A percentile compares a stretch with the other conserved stretches of the same genome.
Evolutionary conservation across 768 basidiomycete species (phyloP).

Genomic region (Leucosporidium creatinivorum): DNA sequence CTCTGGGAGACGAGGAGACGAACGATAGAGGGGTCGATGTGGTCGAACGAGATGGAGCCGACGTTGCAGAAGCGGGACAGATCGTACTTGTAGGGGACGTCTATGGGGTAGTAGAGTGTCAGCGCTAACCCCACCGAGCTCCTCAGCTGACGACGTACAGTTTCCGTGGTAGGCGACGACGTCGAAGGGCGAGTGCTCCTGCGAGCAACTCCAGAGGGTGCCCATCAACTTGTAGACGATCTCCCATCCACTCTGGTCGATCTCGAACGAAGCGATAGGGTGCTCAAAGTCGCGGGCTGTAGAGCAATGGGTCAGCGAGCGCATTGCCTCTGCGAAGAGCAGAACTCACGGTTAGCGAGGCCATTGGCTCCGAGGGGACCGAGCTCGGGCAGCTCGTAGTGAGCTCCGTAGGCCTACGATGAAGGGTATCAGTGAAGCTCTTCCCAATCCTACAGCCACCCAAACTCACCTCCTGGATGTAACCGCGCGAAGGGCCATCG

Average conservation of each 20-base stretch:
- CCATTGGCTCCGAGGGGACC: conserved; percentile 61
- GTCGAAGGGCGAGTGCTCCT: conserved; percentile 53
- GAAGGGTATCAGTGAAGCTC: conserved; percentile 45
- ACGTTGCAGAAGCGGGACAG: conserved; percentile 43
- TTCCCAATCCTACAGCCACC: too few relatives aligned
- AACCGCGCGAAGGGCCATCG: conserved; percentile 53
- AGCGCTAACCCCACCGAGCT: background rate
- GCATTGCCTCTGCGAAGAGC: conserved; percentile 23
- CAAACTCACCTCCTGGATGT: conserved; percentile 24
- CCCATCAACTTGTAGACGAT: conserved; percentile 45
- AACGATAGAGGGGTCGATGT: conserved; percentile 58
- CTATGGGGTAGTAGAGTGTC: background rate
- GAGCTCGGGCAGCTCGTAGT: conserved; percentile 58
- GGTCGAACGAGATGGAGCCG: conserved; percentile 59
- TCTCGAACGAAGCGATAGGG: conserved; percentile 59
- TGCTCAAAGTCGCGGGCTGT: conserved; percentile 51
- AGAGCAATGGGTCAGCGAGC: background rate
- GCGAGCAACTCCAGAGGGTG: conserved; percentile 22
- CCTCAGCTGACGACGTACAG: background rate
- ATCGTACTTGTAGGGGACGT: conserved; percentile 54
- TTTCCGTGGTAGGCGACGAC: conserved; percentile 67
- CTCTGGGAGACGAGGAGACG: background rate
- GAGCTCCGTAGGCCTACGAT: conserved; percentile 58
- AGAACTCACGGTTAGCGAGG: conserved; percentile 61
- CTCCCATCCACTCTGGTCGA: conserved; percentile 58